Base-by-base conservation (phyloP, 768 basidiomycete genomes). In the Phaeotremella fagi region DNA sequence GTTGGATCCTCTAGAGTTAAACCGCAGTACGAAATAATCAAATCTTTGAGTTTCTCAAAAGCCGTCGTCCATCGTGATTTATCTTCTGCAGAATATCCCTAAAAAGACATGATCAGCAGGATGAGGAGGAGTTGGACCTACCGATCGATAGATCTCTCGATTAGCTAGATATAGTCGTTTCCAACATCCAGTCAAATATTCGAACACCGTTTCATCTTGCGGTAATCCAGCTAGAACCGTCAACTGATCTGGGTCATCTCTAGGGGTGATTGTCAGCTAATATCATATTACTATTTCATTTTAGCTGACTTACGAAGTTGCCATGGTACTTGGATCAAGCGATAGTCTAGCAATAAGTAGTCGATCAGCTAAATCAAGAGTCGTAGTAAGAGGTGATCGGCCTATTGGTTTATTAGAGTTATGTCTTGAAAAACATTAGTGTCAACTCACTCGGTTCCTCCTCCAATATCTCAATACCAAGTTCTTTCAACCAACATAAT, bases 131-230 rank as follows among this genome's bases (percentile, higher is more conserved):
- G 38, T 20, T n/a, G n/a, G 20, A 61, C 64, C 52, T 29, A 65
- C 64, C 14, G 53, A 37, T 54, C 57, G 45, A 23, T 50, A 37
- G 14, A 42, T 44, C 43, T 72, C 68, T 23, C 62, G 48, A 41
- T 69, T 68, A 14, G 79, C 79, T 5, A 75, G 58, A 58, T 87
- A 86, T 36, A 87, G 61, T n/a, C 92, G 82, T 75, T 88, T 90
- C 94, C 94, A 99, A 65, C 87, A 86, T 18, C 86, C 86, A 7
- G 89, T 80, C 22, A 99, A 79, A 70, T 90, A 98, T 66, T 95
- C 89, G 54, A 94, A 90, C 0, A 83, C 80, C 0, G 92, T 90
- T 72, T 90, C 83, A 50, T 83, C 75, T 6, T 81, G 60, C 7
- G 90, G 89, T 16, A 97, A 77, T 22, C 85, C 86, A 2, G 86